Evolutionary conservation across 805 yeast species (phyloP).

Genomic region (Cyberlindnera euphorbiiphila): DNA sequence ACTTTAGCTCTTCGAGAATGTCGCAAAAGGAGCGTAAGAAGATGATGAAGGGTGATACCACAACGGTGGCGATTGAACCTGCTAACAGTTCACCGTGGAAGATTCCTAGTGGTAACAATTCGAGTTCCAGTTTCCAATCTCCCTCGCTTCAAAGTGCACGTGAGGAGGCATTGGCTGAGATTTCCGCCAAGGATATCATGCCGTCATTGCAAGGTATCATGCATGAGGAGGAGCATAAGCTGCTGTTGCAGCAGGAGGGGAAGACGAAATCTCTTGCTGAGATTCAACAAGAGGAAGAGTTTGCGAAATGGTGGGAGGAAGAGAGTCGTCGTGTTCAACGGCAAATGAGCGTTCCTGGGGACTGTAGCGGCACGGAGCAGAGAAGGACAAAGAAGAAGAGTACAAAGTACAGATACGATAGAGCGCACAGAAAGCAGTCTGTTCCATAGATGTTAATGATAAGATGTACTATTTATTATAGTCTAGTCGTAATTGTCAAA

Average conservation of each 20-base stretch:
- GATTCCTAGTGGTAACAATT: conserved; percentile 9
- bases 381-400: conserved; percentile 7
- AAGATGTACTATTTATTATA: too few relatives aligned
- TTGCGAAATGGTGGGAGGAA: conserved; percentile 84
- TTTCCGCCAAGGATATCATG: conserved; percentile 1
- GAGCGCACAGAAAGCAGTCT: conserved; percentile 13
- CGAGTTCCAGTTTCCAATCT: conserved; percentile 10
- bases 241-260: conserved; percentile 33
- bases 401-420: conserved; percentile 7
- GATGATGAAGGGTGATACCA: conserved; percentile 28
- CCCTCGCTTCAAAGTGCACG: conserved; percentile 21
- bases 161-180: conserved; percentile 18
- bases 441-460: conserved; percentile 17
- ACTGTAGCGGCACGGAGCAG: neutral
- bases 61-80: neutral
- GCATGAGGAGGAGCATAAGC: conserved; percentile 42
- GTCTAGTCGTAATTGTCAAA: conserved; percentile 23
- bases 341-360: conserved; percentile 24
- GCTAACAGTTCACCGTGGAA: conserved; percentile 21
- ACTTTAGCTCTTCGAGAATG: conserved; percentile 12
- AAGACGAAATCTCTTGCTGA: conserved; percentile 53
- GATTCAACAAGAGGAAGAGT: conserved; percentile 76
- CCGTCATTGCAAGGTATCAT: conserved; percentile 43
- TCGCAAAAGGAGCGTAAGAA: conserved; percentile 61
- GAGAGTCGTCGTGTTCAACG: conserved; percentile 66